Evolutionary conservation across 1,284 basidiomycete species (phyloP), one percentile per base, ranked within the genome.

Genomic region (Termitomyces sp.): DNA sequence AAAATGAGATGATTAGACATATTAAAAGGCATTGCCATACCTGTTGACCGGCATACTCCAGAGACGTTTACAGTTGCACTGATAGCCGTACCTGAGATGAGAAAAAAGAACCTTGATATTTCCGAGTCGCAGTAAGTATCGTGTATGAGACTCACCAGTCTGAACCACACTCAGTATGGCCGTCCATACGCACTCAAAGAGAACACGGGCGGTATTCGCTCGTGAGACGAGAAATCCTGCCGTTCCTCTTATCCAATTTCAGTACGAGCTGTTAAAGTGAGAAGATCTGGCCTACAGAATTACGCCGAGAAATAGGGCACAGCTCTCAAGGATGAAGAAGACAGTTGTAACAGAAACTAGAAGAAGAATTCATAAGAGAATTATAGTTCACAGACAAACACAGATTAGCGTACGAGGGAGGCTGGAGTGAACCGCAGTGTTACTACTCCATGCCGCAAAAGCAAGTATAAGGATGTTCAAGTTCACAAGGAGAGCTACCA

Each of bases 401-500:
- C 12, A 26, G 7, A 7, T 2, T 1, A 12, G 60, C 72, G 52
- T 55, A 77, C 83, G 70, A 60, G 71, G 65, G 51, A 68, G 52
- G 10, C 69, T 72, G 26, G 66, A 64, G 36, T 69, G 65, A 50
- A 61, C 69, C 30, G 72, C 68, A 15, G 73, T 68, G 43, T 68
- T 68, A 24, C 83, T 67, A 63, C 83, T 81, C 83, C 83, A 86
- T 33, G 75, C 73, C 9, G 82, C 76, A 61, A 85, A 82, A 13
- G 77, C 73, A 50, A 86, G 63, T 12, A 76, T 67, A 46, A 84
- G 69, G 39, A 80, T 54, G 57, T 76, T 80, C 50, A 86, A 64
- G 60, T 79, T 80, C 8, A 72, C 59, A 33, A 84, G 69, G 45
- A 85, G 70, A 56, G 75, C 84, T 86, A 33, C 9, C 0, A 45